Evolutionary conservation across 441 rosid species (phyloP).

Genomic region (Breynia disticha): DNA sequence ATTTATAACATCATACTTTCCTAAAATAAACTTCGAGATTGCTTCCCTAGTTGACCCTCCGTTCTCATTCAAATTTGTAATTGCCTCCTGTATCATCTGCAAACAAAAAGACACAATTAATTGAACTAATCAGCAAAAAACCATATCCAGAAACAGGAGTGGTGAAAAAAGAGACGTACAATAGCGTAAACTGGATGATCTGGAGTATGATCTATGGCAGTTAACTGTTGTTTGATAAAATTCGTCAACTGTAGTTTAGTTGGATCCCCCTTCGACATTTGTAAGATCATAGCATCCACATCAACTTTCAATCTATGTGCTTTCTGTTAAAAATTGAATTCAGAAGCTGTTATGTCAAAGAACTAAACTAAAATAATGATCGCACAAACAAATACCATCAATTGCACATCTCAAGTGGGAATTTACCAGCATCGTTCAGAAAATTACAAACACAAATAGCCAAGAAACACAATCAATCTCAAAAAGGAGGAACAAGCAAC

Average conservation of each 20-base stretch:
- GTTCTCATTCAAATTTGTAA: conserved; percentile 6
- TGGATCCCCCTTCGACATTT: not conserved
- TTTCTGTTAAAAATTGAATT: not conserved
- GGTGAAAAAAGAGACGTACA: not conserved
- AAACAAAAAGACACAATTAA: not conserved
- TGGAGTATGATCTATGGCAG: conserved; percentile 1
- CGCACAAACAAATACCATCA: conserved; percentile 5
- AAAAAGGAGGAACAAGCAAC: too few relatives aligned
- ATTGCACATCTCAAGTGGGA: too few relatives aligned
- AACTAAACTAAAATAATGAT: conserved; percentile 3
- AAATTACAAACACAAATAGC: too few relatives aligned
- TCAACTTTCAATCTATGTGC: not conserved
- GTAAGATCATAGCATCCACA: not conserved
- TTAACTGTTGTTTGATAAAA: conserved; percentile 1
- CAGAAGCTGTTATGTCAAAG: not conserved
- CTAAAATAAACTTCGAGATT: conserved; percentile 1
- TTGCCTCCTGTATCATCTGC: conserved; percentile 8
- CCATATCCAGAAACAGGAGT: not conserved
- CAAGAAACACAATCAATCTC: too few relatives aligned
- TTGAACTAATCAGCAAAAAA: not conserved
- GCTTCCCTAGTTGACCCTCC: conserved; percentile 6
- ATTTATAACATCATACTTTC: conserved; percentile 6
- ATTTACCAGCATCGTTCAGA: too few relatives aligned
- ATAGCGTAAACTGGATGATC: conserved; percentile 2
- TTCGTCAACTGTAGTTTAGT: not conserved